Conservation (phyloP, 1,284 basidiomycete genomes). For the Fomitopsis pinicola region DNA sequence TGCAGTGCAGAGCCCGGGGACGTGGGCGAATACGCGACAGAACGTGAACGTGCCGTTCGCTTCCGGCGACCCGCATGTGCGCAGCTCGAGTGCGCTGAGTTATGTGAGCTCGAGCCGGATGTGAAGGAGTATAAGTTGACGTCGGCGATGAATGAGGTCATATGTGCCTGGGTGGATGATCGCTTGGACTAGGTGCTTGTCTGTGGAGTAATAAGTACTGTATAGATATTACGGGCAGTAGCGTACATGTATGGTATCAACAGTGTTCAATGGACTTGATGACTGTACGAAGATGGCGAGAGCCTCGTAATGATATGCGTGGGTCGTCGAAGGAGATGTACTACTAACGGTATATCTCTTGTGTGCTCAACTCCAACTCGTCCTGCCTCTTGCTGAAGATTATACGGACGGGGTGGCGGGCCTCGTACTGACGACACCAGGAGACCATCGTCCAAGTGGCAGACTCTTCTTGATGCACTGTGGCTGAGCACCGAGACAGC, state of each 20-base stretch:
- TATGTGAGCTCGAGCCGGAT: constrained; percentile 16
- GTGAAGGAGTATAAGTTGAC: background rate
- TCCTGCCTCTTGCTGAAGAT: constrained; percentile 6
- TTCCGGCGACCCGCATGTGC: constrained; percentile 8
- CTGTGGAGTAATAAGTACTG: background rate
- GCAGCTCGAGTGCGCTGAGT: constrained; percentile 19
- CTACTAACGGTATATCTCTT: constrained; percentile 16
- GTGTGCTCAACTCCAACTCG: constrained; percentile 7
- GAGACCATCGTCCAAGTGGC: too few relatives aligned
- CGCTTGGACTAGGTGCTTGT: too few relatives aligned
- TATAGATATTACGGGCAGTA: background rate
- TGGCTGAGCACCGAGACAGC: too few relatives aligned
- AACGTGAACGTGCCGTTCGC: constrained; percentile 14
- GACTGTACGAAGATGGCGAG: background rate
- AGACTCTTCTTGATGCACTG: too few relatives aligned
- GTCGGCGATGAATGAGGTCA: background rate
- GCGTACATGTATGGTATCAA: background rate
- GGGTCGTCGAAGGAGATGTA: background rate
- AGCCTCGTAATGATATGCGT: background rate
- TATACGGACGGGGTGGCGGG: constrained; percentile 3
- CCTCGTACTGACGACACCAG: background rate
- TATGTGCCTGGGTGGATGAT: background rate
- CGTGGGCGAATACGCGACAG: constrained; percentile 24
- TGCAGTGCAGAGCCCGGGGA: constrained; percentile 19
- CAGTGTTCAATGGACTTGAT: background rate